Base-by-base conservation (phyloP, 2,329 filamentous ascomycete species). In the Calonectria crousiana region DNA sequence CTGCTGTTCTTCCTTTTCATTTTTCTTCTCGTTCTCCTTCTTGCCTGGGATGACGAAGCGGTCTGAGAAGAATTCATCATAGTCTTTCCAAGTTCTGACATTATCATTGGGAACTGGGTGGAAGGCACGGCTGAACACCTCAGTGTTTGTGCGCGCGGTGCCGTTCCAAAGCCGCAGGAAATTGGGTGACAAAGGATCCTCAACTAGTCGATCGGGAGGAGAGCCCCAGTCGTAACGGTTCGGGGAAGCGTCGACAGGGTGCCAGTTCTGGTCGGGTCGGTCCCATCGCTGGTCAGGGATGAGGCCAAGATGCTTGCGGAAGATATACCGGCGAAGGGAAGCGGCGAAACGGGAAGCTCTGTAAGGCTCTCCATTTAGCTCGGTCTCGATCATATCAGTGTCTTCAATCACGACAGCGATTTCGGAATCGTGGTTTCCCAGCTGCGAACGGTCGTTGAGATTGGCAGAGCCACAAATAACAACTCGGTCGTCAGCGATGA, bases 341-440 rank as follows among this genome's bases (percentile, higher is more conserved):
- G 95, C 88, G 1, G 95, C 95, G 81, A 96, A 96, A 71, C 90
- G 90, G 11, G 92, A 93, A 10, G 95, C 96, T 38, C 88, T 89
- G 86, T 90, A 98, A 0, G 91, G 91, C 28, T 89, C 87, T 4
- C 95, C 94, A 76, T 93, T 90, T 94, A 98, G 97, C 74, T 84
- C 86, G 23, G 92, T 93, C 18, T 94, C 90, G 20, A 98, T 87
- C 1, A 92, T 87, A 1, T 92, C 91, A 2, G 92, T 90, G 82
- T 97, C 95, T 83, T 97, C 93, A 80, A 98, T 94, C 72, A 97
- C 90, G 76, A 97, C 94, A n/a, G 95, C 95, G 70, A 98, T 95
- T 83, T 98, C 95, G 1, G 93, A 95, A 85, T 98, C 95, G 84
- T 97, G 95, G 72, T 91, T 90, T 44, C 95, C 95, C 5, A 97